Evolutionary conservation across 768 basidiomycete genomes (phyloP), one percentile per base, ranked within the genome.

Genomic region (Rhodocollybia butyracea): DNA sequence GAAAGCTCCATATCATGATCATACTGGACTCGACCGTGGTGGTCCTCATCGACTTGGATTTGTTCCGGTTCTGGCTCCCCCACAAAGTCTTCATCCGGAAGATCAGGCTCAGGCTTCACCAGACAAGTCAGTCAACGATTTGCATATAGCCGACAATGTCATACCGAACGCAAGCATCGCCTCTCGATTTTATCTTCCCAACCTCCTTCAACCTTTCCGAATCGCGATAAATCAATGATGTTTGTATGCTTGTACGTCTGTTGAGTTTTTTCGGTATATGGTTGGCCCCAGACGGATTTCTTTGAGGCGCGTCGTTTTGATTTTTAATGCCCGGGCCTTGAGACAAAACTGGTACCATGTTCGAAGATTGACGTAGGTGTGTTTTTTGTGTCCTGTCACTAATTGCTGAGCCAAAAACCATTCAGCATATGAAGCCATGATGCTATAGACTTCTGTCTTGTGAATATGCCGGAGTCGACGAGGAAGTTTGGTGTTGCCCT

Each of bases 391-490:
- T 19, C 17, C 5, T 27, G 54, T 34, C 19, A 21, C 41, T n/a
- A 55, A 43, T 22, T 45, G 54, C 22, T 74, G 63, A 32, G 69
- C 60, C 31, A 74, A 46, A 22, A 78, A 32, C 77, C 77, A 79
- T 26, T 66, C 64, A 0, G 66, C 66, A 3, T 79, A 72, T 19
- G 67, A 62, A 21, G 72, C 76, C 36, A 79, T 68, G 7, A 71
- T 42, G 13, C 68, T 67, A 45, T 64, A 62, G 17, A 76, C 59
- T 60, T 78, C 77, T n/a, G 73, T 68, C 38, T 24, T 61, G 43
- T 76, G 69, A 19, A 77, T 68, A 46, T 54, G 62, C 27, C 75
- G 71, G 11, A 68, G 70, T 12, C 66, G 66, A 40, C 72, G 71
- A 15, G 70, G 70, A 5, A 63, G 68, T 11, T 26, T 46, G 1